A percentile compares a stretch with the other conserved stretches of the same genome.
Evolutionary conservation across 2,329 filamentous ascomycete genomes (phyloP).

Genomic region (Parafenestella ontariensis): DNA sequence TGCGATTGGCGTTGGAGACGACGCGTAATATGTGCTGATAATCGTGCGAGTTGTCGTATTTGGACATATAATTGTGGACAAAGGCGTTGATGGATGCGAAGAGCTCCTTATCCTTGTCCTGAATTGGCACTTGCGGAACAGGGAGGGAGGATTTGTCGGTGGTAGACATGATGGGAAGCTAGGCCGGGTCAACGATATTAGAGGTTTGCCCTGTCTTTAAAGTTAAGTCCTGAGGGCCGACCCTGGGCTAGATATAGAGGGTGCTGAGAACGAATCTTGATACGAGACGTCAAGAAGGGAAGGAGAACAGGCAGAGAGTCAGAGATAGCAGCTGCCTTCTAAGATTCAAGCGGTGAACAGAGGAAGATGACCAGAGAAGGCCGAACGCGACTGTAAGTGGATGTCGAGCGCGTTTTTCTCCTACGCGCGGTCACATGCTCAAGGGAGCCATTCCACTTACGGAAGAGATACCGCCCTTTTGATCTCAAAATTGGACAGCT

Average conservation of each 20-base stretch:
- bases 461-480: conserved; percentile 12
- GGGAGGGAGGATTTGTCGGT: conserved; percentile 4
- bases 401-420: conserved; percentile 12
- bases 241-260: neutral
- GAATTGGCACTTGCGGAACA: conserved; percentile 38
- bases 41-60: conserved; percentile 80
- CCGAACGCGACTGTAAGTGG: neutral
- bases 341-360: neutral
- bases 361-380: neutral
- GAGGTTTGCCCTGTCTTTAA: neutral
- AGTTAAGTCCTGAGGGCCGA: neutral
- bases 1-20: conserved; percentile 71
- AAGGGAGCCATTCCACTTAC: conserved; percentile 5
- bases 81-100: conserved; percentile 40
- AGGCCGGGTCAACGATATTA: neutral
- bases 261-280: neutral
- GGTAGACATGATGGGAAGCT: conserved; percentile 18
- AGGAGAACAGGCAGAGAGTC: neutral
- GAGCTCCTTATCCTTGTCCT: conserved; percentile 23
- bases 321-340: neutral
- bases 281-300: no score
- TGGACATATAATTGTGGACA: conserved; percentile 48
- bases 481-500: neutral
- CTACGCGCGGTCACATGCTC: conserved; percentile 40
- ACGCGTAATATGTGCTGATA: conserved; percentile 85